phyloP scores from a whole-genome alignment of 768 basidiomycete genomes.

The Mycena rosella region DNA sequence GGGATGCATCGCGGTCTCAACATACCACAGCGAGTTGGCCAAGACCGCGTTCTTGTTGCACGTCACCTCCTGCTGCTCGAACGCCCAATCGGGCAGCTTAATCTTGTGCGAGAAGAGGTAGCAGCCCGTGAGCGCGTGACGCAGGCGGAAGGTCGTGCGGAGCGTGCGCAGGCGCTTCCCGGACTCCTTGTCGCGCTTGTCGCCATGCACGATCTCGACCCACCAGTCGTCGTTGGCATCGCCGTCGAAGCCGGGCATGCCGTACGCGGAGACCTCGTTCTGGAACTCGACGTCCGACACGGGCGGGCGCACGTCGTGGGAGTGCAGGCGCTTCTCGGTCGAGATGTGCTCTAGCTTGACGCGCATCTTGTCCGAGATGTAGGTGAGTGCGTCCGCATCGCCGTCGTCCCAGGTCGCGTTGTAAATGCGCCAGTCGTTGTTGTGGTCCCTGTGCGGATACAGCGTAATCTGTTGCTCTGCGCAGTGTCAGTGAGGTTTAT shows the following conservation, averaged over 20 bases:
- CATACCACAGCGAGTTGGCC: slow-evolving; percentile 92
- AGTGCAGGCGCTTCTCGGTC: slow-evolving; percentile 92
- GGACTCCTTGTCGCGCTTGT: slow-evolving; percentile 74
- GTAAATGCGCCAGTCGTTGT: slow-evolving; percentile 91
- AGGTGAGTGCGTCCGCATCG: slow-evolving; percentile 59
- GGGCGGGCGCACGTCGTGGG: slow-evolving; percentile 94
- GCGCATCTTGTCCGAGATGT: slow-evolving; percentile 73
- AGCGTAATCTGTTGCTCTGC: slow-evolving; percentile 98
- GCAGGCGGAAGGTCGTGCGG: slow-evolving; percentile 83
- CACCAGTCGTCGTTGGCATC: slow-evolving; percentile 96
- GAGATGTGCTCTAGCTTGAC: slow-evolving; percentile 85
- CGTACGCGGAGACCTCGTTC: slow-evolving; percentile 97
- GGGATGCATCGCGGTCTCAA: slow-evolving; percentile 88
- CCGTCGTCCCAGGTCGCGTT: slow-evolving; percentile 77
- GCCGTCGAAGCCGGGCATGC: slow-evolving; percentile 85
- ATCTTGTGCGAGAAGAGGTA: slow-evolving; percentile 99
- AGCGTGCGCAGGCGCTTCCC: slow-evolving; percentile 81
- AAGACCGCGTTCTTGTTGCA: slow-evolving; percentile 97
- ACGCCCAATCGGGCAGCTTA: slow-evolving; percentile 98
- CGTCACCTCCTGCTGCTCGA: slow-evolving; percentile 98
- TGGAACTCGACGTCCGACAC: slow-evolving; percentile 99
- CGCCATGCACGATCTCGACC: slow-evolving; percentile 85
- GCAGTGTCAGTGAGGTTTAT: slow-evolving; percentile 9
- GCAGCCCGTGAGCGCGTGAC: slow-evolving; percentile 91
- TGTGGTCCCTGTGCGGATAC: slow-evolving; percentile 98